Conservation (phyloP, 1,139 yeast genomes). For the Suzukiozyma palmioleophila region DNA sequence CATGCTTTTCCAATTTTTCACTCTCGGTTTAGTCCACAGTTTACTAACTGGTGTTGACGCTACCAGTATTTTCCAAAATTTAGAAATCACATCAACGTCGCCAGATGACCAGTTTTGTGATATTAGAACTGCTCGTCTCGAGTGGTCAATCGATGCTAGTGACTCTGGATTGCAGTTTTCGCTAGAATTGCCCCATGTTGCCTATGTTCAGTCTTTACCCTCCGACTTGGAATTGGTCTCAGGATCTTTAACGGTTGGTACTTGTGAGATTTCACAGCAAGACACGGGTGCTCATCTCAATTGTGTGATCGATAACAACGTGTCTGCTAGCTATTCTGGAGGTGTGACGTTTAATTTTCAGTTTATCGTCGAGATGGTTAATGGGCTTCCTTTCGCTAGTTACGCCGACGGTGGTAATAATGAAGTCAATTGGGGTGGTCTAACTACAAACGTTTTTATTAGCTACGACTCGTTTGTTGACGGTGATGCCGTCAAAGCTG, state of each 20-base stretch:
- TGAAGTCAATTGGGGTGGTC: constrained; percentile 1
- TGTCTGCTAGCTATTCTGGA: not conserved
- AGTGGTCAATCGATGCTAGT: not conserved
- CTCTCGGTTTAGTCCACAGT: not conserved
- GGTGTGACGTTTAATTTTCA: not conserved
- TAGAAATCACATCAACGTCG: not conserved
- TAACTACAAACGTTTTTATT: not conserved
- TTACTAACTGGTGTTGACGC: not conserved
- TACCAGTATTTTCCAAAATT: not conserved
- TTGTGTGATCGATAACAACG: not conserved
- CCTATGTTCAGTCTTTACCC: not conserved
- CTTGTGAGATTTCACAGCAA: not conserved
- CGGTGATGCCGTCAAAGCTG: not conserved
- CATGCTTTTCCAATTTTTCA: not conserved
- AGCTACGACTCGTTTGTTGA: not conserved
- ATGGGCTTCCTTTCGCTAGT: not conserved
- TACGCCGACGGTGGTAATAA: not conserved
- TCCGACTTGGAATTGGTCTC: not conserved
- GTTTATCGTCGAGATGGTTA: not conserved
- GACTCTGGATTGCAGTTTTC: not conserved
- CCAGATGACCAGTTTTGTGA: not conserved
- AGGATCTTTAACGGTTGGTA: not conserved
- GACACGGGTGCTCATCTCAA: not conserved
- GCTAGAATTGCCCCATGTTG: not conserved
- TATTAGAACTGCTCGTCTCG: not conserved